Conservation (phyloP, 805 yeast species). For the Wickerhamomyces xylosicus region DNA sequence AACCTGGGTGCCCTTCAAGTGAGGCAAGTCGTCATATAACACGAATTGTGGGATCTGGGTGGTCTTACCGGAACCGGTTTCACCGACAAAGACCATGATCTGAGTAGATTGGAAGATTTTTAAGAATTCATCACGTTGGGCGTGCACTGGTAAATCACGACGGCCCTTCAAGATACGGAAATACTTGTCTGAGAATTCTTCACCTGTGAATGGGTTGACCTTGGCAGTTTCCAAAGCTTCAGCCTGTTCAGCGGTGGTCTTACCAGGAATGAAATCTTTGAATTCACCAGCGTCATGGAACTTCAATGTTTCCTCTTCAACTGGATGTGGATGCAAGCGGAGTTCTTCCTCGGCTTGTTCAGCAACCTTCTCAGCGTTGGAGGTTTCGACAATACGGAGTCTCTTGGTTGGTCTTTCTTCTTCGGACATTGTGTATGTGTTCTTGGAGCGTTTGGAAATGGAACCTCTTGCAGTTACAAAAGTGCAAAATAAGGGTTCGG, state of each 20-base stretch:
- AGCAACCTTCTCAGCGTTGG: conserved; percentile 55
- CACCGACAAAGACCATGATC: conserved; percentile 97
- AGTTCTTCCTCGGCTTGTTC: conserved; percentile 53
- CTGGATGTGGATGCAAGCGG: conserved; percentile 36
- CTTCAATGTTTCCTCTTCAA: conserved; percentile 25
- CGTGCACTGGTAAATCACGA: conserved; percentile 86
- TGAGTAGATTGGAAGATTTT: conserved; percentile 77
- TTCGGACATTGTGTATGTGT: conserved; percentile 8
- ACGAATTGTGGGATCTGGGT: conserved; percentile 98
- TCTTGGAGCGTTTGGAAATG: too few species aligned
- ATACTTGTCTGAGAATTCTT: conserved; percentile 51
- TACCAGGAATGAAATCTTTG: conserved; percentile 39
- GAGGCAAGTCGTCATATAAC: conserved; percentile 83
- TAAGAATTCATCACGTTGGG: conserved; percentile 84
- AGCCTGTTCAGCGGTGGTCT: conserved; percentile 60
- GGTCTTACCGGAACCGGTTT: conserved; percentile 98
- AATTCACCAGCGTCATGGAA: conserved; percentile 65
- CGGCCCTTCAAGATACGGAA: conserved; percentile 69
- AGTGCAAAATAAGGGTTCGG: too few species aligned
- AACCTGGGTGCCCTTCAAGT: conserved; percentile 69
- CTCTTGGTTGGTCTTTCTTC: conserved; percentile 36
- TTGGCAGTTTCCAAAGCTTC: conserved; percentile 44
- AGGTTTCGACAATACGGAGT: conserved; percentile 36
- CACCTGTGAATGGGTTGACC: conserved; percentile 74
- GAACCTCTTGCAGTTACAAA: too few species aligned